Evolutionary conservation across 2,329 filamentous ascomycete genomes (phyloP), one percentile per base, ranked within the genome.

Genomic region (Fusarium globosum): DNA sequence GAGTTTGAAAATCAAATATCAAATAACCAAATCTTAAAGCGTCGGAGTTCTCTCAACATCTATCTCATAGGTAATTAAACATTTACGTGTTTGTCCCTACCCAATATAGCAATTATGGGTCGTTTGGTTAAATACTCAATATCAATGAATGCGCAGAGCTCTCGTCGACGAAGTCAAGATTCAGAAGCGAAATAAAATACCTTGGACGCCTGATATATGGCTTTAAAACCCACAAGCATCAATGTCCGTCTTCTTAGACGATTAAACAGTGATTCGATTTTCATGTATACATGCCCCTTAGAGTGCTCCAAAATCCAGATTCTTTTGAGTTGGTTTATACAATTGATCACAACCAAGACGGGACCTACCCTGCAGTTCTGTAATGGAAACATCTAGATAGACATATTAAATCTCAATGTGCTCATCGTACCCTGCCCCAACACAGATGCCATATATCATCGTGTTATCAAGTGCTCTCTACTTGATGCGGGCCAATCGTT

Each of bases 401-500:
- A 48, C 55, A 57, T 51, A 64, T 73, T 63, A 73, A 49, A 52
- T 53, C 48, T 30, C 42, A 35, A 58, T 26, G 36, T 59, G 68
- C 45, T 60, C 30, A 18, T 51, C 48, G 48, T 61, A 35, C 61
- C 58, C 28, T 41, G 28, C 41, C 51, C 61, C 51, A 59, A 55
- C 36, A 51, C 30, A n/a, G 58, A 53, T 51, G 60, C 61, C 64
- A 72, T 64, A 39, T 41, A 61, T 48, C 42, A 23, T 52, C 53
- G 59, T 38, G 38, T 41, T 57, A 35, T 56, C 12, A 33, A 35
- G 26, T 20, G 21, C 21, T 46, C 69, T 23, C 74, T 80, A 85
- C 65, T 80, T 84, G 65, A 92, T 91, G 56, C 91, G 88, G 77
- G 92, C 90, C 81, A 95, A 81, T 76, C 90, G 88, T 77, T 92